A percentile compares a stretch with the other conserved stretches of the same genome.
phyloP scores from a whole-genome alignment of 441 rosid genomes.

The Jatropha podagrica region DNA sequence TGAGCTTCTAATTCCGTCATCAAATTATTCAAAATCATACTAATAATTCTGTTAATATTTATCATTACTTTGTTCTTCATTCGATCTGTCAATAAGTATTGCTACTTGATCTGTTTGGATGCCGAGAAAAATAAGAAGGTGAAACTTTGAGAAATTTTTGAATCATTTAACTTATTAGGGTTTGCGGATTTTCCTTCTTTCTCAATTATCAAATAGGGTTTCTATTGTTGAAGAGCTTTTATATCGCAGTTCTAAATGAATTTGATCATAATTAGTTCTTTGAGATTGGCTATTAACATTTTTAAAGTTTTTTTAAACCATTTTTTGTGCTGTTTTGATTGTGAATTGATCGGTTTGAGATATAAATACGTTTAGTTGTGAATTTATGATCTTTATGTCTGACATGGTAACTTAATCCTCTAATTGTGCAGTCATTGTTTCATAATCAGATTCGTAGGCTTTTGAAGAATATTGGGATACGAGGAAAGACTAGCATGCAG shows the following conservation, averaged over 20 bases:
- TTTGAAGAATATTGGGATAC: conserved; percentile 1
- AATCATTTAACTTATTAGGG: background rate
- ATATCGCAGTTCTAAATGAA: background rate
- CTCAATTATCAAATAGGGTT: background rate
- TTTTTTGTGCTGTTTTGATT: background rate
- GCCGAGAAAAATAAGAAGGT: background rate
- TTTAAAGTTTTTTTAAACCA: background rate
- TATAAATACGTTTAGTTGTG: background rate
- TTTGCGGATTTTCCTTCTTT: background rate
- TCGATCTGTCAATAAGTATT: background rate
- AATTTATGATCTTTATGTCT: background rate
- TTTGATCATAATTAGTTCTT: background rate
- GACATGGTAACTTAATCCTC: background rate
- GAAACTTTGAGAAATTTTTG: background rate
- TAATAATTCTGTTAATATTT: background rate
- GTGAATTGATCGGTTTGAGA: background rate
- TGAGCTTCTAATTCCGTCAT: background rate
- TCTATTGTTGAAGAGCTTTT: background rate
- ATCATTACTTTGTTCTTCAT: background rate
- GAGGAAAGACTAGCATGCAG: conserved; percentile 40
- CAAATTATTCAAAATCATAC: background rate
- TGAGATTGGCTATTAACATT: background rate
- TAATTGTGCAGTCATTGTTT: background rate
- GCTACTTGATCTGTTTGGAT: background rate
- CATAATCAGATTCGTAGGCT: conserved; percentile 2